These are phyloP conservation scores for Trichophyton rubrum DNA, from an alignment of 2,329 filamentous ascomycete genomes.

Conservation along the genomic window DNA sequence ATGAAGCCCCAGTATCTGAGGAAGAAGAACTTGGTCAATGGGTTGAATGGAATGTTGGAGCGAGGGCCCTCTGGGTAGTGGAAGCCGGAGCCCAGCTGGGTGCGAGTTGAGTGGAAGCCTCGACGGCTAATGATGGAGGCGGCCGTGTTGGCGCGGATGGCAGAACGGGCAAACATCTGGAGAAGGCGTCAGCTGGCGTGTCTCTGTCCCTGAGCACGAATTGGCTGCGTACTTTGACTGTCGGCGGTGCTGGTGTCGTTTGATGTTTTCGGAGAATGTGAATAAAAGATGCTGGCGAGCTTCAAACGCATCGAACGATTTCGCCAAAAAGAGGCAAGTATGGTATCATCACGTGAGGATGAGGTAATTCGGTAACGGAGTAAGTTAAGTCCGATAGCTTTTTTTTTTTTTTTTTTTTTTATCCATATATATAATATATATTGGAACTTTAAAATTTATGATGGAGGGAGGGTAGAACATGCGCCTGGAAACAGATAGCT, in stretches of 20 bases:
- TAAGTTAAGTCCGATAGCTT: background rate
- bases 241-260: background rate
- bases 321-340: background rate
- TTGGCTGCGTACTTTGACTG: constrained; percentile 3
- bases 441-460: no score
- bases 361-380: background rate
- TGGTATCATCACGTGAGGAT: background rate
- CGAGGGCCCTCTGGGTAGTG: constrained; percentile 96
- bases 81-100: constrained; percentile 79
- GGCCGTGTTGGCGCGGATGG: constrained; percentile 50
- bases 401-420: background rate
- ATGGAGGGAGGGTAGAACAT: no score
- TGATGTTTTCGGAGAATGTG: background rate
- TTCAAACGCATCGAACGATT: background rate
- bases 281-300: background rate
- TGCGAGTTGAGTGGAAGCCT: constrained; percentile 83
- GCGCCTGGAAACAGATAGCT: no score
- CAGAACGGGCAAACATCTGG: constrained; percentile 66
- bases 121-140: constrained; percentile 67
- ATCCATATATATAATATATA: no score
- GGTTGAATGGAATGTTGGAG: constrained; percentile 95
- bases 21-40: constrained; percentile 73
- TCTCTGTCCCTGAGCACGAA: background rate
- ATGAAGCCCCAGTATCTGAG: constrained; percentile 73
- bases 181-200: constrained; percentile 5